A percentile compares a stretch with the other conserved stretches of the same genome.
These are phyloP conservation scores for Cutaneotrichosporon curvatum DNA, from an alignment of 1,284 basidiomycete species.

Conservation along the genomic window DNA sequence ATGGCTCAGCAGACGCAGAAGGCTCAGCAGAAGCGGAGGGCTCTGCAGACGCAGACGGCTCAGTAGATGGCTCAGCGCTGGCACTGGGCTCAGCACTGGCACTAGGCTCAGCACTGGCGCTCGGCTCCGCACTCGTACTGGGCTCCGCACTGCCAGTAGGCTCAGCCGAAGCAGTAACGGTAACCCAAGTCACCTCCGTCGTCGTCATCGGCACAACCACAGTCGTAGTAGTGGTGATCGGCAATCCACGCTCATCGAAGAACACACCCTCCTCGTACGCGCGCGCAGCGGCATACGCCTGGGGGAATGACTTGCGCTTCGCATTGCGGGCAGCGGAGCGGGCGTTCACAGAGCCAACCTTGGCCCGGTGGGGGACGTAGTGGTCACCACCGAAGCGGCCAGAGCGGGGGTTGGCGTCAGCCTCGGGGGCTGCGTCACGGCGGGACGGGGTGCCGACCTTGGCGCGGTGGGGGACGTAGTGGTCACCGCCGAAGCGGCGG, in stretches of 20 bases:
- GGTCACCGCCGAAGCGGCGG: constrained; percentile 11
- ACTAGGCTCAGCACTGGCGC: background rate
- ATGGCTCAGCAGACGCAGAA: background rate
- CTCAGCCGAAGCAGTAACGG: constrained; percentile 8
- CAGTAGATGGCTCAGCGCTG: constrained; percentile 33
- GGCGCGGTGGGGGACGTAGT: constrained; percentile 12
- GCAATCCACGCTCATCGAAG: constrained; percentile 35
- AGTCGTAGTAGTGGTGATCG: constrained; percentile 43
- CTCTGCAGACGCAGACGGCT: background rate
- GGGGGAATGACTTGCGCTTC: no score
- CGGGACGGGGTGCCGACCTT: background rate
- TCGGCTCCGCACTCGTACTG: constrained; percentile 43
- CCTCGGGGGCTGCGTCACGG: constrained; percentile 3
- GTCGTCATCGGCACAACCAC: constrained; percentile 35
- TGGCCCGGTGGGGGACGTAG: constrained; percentile 7
- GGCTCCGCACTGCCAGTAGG: constrained; percentile 7
- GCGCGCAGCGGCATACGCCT: no score
- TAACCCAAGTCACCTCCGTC: constrained; percentile 41
- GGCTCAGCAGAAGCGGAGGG: background rate
- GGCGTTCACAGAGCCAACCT: no score
- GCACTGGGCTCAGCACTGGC: constrained; percentile 23
- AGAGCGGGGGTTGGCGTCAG: background rate
- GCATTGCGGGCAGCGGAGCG: no score
- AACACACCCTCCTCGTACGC: background rate
- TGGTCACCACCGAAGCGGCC: constrained; percentile 9